phyloP scores from a whole-genome alignment of 2,329 filamentous ascomycete species.

The Scorias spongiosa region DNA sequence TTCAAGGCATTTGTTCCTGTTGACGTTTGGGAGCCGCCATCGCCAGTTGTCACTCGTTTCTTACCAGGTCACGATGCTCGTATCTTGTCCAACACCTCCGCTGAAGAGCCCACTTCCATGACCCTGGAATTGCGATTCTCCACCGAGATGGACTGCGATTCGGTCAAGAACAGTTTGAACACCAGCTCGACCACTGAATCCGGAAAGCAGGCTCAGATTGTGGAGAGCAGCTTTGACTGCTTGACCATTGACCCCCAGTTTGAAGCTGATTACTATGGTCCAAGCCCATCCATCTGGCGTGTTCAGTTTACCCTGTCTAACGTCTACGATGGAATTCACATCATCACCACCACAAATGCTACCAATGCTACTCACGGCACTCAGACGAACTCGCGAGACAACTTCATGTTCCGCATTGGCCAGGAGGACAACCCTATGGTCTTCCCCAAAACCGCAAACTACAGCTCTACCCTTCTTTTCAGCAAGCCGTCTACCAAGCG shows the following conservation, averaged over 20 bases:
- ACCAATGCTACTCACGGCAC: slow-evolving; percentile 26
- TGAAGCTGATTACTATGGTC: slow-evolving; percentile 31
- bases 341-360: slow-evolving; percentile 41
- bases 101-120: slow-evolving; percentile 22
- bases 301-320: slow-evolving; percentile 38
- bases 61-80: slow-evolving; percentile 46
- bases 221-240: slow-evolving; percentile 32
- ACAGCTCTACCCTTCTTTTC: slow-evolving; percentile 38
- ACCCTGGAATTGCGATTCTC: slow-evolving; percentile 44
- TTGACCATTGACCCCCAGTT: slow-evolving; percentile 21
- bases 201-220: slow-evolving; percentile 29
- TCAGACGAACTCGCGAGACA: slow-evolving; percentile 39
- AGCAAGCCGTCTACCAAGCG: slow-evolving; percentile 17
- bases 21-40: slow-evolving; percentile 33
- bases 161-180: slow-evolving; percentile 33
- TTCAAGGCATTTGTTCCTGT: slow-evolving; percentile 46
- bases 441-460: slow-evolving; percentile 42
- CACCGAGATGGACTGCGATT: slow-evolving; percentile 44
- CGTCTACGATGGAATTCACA: slow-evolving; percentile 46
- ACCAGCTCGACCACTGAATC: slow-evolving; percentile 39
- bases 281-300: slow-evolving; percentile 39
- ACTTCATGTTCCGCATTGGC: slow-evolving; percentile 47
- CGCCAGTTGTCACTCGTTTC: slow-evolving; percentile 45
- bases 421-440: slow-evolving; percentile 43
- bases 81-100: slow-evolving; percentile 32